Conservation (phyloP, 1,284 basidiomycete species). For the Cyathus olla region DNA sequence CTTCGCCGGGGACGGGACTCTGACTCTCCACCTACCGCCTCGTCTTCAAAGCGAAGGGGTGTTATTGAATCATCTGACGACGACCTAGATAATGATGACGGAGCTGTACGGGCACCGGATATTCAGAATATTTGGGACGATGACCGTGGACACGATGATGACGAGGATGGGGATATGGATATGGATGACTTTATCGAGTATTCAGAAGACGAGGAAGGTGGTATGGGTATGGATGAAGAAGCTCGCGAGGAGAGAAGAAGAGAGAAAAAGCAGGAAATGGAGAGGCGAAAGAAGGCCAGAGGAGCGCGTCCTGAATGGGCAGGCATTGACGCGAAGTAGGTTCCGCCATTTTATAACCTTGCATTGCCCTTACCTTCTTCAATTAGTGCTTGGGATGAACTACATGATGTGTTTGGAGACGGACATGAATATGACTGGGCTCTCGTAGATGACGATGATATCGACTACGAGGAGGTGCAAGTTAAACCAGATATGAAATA, state of each 20-base stretch:
- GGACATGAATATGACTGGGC: slow-evolving; percentile 98
- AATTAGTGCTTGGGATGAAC: slow-evolving; percentile 93
- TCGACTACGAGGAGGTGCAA: slow-evolving; percentile 68
- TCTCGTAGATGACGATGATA: slow-evolving; percentile 81
- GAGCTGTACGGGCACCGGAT: slow-evolving; percentile 68
- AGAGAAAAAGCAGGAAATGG: slow-evolving; percentile 76
- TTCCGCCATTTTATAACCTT: slow-evolving; percentile 18
- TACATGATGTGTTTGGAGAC: slow-evolving; percentile 97
- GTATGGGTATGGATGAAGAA: slow-evolving; percentile 76
- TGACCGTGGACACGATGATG: slow-evolving; percentile 75
- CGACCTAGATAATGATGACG: slow-evolving; percentile 73
- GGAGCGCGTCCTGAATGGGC: slow-evolving; percentile 80
- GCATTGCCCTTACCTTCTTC: slow-evolving; percentile 14
- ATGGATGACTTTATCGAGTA: slow-evolving; percentile 94
- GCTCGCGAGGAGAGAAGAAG: slow-evolving; percentile 80
- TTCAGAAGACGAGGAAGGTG: slow-evolving; percentile 86
- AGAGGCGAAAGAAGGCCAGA: slow-evolving; percentile 67
- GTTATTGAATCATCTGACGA: slow-evolving; percentile 80
- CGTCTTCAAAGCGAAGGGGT: slow-evolving; percentile 66
- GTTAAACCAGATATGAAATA: slow-evolving; percentile 85
- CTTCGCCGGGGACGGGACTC: slow-evolving; percentile 80
- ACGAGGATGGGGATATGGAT: slow-evolving; percentile 78
- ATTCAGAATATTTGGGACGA: slow-evolving; percentile 91
- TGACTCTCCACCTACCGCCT: slow-evolving; percentile 71
- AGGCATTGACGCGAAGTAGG: slow-evolving; percentile 90